A percentile compares a stretch with the other conserved stretches of the same genome.
phyloP scores from a whole-genome alignment of 164 flowering plant genomes.

The Cinnamomum micranthum region DNA sequence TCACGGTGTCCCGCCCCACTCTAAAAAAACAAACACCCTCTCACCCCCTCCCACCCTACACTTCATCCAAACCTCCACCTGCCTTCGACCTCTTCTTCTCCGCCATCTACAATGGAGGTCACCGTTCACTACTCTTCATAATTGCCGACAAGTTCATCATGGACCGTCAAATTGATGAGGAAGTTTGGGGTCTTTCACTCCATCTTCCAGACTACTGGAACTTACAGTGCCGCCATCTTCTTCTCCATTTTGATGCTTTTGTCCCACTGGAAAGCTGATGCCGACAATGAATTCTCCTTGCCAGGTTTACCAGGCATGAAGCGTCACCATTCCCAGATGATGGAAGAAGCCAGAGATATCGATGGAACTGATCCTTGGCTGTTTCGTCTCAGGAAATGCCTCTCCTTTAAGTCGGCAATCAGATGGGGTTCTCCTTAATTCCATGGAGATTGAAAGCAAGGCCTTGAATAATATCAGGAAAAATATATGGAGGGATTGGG shows the following conservation, averaged over 20 bases:
- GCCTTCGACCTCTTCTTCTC: conserved; percentile 5
- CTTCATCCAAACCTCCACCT: conserved; percentile 6
- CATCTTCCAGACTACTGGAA: conserved; percentile 11
- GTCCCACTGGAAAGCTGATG: neutral
- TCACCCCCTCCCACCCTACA: neutral
- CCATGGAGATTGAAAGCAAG: conserved; percentile 6
- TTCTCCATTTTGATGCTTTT: conserved; percentile 7
- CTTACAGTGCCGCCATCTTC: conserved; percentile 8
- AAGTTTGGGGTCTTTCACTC: conserved; percentile 9
- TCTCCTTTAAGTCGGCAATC: neutral
- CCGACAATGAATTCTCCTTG: conserved; percentile 9
- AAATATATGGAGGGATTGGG: conserved; percentile 7
- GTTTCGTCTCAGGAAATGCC: neutral
- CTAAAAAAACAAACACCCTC: conserved; percentile 10
- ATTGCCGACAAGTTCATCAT: conserved; percentile 15
- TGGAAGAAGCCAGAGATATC: neutral
- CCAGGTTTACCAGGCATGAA: conserved; percentile 8
- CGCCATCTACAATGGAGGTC: neutral
- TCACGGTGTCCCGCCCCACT: conserved; percentile 15
- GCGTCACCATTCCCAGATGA: conserved; percentile 6
- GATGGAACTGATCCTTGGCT: neutral
- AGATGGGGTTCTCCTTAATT: conserved; percentile 6
- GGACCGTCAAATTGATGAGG: conserved; percentile 1
- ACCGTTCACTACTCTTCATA: conserved; percentile 9
- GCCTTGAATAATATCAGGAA: neutral